Evolutionary conservation across 345 rosid genomes (phyloP).

Genomic region (Tarenaya hassleriana): DNA sequence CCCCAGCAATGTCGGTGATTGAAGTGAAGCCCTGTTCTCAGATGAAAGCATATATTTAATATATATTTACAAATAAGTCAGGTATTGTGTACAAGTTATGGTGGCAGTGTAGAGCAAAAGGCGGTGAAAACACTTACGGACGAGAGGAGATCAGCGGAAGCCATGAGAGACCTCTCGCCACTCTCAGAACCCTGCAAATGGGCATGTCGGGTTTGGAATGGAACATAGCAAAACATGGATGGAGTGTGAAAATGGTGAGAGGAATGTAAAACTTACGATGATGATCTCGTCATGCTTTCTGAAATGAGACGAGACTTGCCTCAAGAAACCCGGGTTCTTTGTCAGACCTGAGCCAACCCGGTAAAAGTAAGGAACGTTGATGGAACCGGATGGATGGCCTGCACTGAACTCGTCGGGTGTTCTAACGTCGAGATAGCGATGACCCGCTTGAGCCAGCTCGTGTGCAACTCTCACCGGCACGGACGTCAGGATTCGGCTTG

Average conservation of each 20-base stretch:
- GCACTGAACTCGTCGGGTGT: constrained; percentile 78
- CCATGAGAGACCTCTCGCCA: constrained; percentile 71
- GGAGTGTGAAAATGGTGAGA: neutral
- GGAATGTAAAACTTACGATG: constrained; percentile 39
- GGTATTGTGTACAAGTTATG: neutral
- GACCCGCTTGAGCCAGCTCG: constrained; percentile 85
- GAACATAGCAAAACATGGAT: neutral
- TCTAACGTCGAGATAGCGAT: constrained; percentile 64
- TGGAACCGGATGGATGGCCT: constrained; percentile 71
- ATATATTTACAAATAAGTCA: neutral
- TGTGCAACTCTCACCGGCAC: constrained; percentile 87
- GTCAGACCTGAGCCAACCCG: constrained; percentile 76
- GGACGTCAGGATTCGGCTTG: constrained; percentile 54
- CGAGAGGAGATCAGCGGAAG: constrained; percentile 65
- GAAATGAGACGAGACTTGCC: constrained; percentile 50
- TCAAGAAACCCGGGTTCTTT: constrained; percentile 57
- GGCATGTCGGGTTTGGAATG: neutral
- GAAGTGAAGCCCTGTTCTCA: constrained; percentile 59
- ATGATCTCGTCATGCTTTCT: constrained; percentile 72
- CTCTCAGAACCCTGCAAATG: constrained; percentile 65
- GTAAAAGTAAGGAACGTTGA: constrained; percentile 79
- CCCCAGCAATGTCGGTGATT: constrained; percentile 69
- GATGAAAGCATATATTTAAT: too few species aligned
- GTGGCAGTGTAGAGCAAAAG: neutral
- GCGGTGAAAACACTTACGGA: constrained; percentile 43